Conservation (phyloP, 2,329 filamentous ascomycete genomes). For the Ambrosiella cleistominuta region DNA sequence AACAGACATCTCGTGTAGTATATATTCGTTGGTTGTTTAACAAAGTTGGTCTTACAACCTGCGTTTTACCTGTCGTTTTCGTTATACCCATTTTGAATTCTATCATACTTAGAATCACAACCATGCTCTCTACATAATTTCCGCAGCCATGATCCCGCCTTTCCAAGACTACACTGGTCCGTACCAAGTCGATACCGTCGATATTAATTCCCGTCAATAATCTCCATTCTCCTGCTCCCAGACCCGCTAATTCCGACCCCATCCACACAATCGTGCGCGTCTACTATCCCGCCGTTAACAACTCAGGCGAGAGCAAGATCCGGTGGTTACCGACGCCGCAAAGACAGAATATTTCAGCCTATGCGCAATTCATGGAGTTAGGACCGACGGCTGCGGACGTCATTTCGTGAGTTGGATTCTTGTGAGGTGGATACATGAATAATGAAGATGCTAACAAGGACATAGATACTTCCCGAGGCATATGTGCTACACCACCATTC, state of each 20-base stretch:
- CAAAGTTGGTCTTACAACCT: too few species aligned
- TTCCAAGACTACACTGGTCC: constrained; percentile 64
- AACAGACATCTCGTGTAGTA: too few species aligned
- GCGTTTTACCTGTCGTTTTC: not conserved
- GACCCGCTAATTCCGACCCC: constrained; percentile 33
- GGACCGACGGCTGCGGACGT: constrained; percentile 38
- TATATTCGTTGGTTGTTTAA: too few species aligned
- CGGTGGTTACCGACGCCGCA: constrained; percentile 68
- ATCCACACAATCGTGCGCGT: constrained; percentile 64
- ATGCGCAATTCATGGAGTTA: constrained; percentile 58
- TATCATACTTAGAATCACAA: not conserved
- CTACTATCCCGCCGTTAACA: constrained; percentile 55
- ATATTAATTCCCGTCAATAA: constrained; percentile 53
- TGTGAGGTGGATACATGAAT: not conserved
- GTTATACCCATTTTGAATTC: not conserved
- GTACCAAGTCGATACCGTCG: constrained; percentile 61
- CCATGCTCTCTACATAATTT: not conserved
- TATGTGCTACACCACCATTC: constrained; percentile 56
- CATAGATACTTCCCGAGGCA: constrained; percentile 49
- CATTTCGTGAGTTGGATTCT: constrained; percentile 33
- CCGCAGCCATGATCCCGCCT: constrained; percentile 31
- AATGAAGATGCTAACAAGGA: not conserved
- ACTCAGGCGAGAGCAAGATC: constrained; percentile 35
- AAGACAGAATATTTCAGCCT: constrained; percentile 53
- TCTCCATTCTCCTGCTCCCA: constrained; percentile 34